Evolutionary conservation across 441 rosid genomes (phyloP).

Genomic region (Heliophila coronopifolia): DNA sequence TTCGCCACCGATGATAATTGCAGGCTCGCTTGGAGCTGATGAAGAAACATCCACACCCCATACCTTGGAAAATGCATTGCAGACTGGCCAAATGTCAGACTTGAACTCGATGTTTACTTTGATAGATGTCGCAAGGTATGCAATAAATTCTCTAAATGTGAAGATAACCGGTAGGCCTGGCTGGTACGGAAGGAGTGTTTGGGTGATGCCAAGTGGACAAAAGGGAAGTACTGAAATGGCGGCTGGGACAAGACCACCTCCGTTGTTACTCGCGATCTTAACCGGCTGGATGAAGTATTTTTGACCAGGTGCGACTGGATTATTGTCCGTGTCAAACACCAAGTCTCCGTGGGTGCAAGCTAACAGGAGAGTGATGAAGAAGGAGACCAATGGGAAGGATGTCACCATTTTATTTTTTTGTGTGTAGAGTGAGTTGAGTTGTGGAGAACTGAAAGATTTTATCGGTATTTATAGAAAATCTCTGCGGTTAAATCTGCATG

Average conservation of each 20-base stretch:
- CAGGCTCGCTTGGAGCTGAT: not conserved
- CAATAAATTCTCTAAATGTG: too few relatives aligned
- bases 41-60: slow-evolving; percentile 2
- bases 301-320: not conserved
- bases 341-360: slow-evolving; percentile 2
- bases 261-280: not conserved
- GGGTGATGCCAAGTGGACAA: slow-evolving; percentile 19
- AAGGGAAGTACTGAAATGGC: not conserved
- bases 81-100: not conserved
- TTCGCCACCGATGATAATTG: not conserved
- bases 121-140: too few relatives aligned
- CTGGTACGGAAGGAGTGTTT: not conserved
- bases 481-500: slow-evolving; percentile 9
- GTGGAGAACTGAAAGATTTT: not conserved
- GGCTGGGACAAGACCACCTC: slow-evolving; percentile 23
- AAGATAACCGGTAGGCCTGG: slow-evolving; percentile 17
- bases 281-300: slow-evolving; percentile 17
- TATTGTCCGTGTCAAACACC: slow-evolving; percentile 1
- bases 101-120: not conserved
- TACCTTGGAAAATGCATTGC: not conserved
- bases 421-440: slow-evolving; percentile 4
- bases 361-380: slow-evolving; percentile 9
- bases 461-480: slow-evolving; percentile 1
- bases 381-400: not conserved
- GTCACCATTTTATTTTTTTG: slow-evolving; percentile 1